These are phyloP conservation scores for Fusarium chuoi DNA, from an alignment of 2,329 filamentous ascomycete species.

Conservation along the genomic window DNA sequence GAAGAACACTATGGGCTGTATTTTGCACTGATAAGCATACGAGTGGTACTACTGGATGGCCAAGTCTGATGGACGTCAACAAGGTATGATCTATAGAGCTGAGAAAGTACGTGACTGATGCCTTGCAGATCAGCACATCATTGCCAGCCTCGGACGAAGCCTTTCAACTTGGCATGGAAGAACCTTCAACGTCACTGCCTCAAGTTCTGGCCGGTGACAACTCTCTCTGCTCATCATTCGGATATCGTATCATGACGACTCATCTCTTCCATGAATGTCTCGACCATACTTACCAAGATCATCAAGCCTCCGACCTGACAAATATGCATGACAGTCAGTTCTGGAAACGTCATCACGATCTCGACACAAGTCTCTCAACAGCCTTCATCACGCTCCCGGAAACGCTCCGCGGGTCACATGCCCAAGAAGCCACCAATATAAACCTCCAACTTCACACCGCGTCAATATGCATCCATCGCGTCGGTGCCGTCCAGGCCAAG, in stretches of 20 bases:
- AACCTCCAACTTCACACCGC: constrained; percentile 89
- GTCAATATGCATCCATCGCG: constrained; percentile 85
- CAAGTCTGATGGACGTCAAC: constrained; percentile 77
- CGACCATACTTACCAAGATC: constrained; percentile 73
- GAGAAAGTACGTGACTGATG: background rate
- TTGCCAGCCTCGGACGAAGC: constrained; percentile 80
- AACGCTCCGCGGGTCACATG: constrained; percentile 73
- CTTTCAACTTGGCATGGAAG: constrained; percentile 71
- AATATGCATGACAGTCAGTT: constrained; percentile 60
- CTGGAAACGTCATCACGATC: constrained; percentile 81
- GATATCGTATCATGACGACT: constrained; percentile 74
- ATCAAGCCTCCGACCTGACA: constrained; percentile 67
- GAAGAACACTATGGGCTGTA: constrained; percentile 82
- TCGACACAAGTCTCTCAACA: constrained; percentile 80
- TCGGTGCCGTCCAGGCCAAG: constrained; percentile 78
- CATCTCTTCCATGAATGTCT: constrained; percentile 83
- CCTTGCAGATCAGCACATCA: constrained; percentile 71
- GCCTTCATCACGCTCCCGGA: constrained; percentile 79
- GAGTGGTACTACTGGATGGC: constrained; percentile 89
- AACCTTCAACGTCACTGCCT: constrained; percentile 68
- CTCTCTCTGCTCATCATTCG: constrained; percentile 70
- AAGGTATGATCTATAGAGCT: constrained; percentile 52
- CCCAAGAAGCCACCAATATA: constrained; percentile 78
- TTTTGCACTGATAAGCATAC: constrained; percentile 84
- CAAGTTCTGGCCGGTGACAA: constrained; percentile 66